phyloP scores from a whole-genome alignment of 2,329 filamentous ascomycete genomes.

The Ceratocystis colombiana region DNA sequence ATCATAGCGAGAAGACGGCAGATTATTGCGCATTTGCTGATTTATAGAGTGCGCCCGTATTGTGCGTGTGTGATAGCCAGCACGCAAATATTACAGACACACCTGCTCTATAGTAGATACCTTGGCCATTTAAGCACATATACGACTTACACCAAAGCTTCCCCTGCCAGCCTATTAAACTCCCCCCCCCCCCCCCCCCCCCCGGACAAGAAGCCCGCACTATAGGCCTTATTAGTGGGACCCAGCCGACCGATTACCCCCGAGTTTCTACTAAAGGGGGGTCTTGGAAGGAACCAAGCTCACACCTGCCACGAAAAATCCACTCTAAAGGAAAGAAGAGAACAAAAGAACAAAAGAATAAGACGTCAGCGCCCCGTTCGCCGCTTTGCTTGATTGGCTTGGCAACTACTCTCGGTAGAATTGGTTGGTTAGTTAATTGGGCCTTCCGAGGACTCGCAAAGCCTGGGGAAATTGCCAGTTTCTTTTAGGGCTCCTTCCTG shows the following conservation, averaged over 20 bases:
- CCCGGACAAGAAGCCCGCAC: no score
- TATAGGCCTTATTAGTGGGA: no score
- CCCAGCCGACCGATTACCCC: no score
- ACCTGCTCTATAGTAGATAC: no score
- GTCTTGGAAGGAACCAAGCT: background rate
- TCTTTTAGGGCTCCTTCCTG: background rate
- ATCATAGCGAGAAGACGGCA: background rate
- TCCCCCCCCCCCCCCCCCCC: background rate
- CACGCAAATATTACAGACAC: no score
- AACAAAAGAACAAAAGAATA: no score
- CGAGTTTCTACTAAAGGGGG: background rate
- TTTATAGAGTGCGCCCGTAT: background rate
- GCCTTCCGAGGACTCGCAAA: background rate
- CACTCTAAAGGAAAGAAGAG: no score
- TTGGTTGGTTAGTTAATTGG: background rate
- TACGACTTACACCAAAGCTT: background rate
- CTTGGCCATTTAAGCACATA: background rate
- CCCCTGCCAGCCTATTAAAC: background rate
- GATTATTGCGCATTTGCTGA: background rate
- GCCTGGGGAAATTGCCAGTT: constrained; percentile 7
- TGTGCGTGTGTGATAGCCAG: background rate
- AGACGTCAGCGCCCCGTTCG: no score
- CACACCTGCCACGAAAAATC: background rate
- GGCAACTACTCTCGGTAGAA: background rate
- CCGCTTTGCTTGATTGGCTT: background rate